phyloP scores from a whole-genome alignment of 257 asterid genomes.

The Capsicum baccatum region DNA sequence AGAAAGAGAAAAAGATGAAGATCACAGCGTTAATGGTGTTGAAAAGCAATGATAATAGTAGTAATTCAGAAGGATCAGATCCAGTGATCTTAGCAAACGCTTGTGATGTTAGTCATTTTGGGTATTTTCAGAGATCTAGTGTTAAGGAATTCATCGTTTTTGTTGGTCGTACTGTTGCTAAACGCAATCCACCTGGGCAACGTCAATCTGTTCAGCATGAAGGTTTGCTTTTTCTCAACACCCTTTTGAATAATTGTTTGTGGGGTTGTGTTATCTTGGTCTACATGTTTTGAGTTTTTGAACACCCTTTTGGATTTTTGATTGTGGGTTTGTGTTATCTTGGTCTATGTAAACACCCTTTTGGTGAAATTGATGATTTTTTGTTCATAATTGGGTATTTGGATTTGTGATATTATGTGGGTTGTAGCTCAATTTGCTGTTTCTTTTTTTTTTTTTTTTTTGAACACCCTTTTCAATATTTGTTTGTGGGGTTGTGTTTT shows the following conservation, averaged over 20 bases:
- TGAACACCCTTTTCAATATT: not conserved
- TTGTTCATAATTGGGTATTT: not conserved
- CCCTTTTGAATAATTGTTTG: not conserved
- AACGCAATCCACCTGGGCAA: conserved; percentile 74
- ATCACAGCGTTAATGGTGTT: conserved; percentile 91
- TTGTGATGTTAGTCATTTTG: conserved; percentile 75
- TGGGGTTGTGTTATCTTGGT: not conserved
- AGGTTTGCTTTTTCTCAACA: conserved; percentile 44
- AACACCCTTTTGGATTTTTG: not conserved
- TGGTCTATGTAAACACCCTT: too few relatives aligned
- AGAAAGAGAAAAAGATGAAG: conserved; percentile 55
- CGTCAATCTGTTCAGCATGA: conserved; percentile 92
- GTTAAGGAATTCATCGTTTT: conserved; percentile 74
- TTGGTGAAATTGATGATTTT: not conserved
- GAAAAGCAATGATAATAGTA: conserved; percentile 39
- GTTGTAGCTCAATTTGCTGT: too few relatives aligned
- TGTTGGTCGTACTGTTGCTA: conserved; percentile 85
- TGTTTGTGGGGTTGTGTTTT: not conserved
- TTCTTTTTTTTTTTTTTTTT: too few relatives aligned
- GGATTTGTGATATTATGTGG: too few relatives aligned
- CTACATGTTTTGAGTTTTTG: not conserved
- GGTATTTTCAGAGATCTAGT: conserved; percentile 83
- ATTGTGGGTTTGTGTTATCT: too few relatives aligned
- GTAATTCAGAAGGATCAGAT: conserved; percentile 61
- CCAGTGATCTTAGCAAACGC: conserved; percentile 78